phyloP scores from a whole-genome alignment of 2,329 filamentous ascomycete species.

The Amesomyces nigricolor region DNA sequence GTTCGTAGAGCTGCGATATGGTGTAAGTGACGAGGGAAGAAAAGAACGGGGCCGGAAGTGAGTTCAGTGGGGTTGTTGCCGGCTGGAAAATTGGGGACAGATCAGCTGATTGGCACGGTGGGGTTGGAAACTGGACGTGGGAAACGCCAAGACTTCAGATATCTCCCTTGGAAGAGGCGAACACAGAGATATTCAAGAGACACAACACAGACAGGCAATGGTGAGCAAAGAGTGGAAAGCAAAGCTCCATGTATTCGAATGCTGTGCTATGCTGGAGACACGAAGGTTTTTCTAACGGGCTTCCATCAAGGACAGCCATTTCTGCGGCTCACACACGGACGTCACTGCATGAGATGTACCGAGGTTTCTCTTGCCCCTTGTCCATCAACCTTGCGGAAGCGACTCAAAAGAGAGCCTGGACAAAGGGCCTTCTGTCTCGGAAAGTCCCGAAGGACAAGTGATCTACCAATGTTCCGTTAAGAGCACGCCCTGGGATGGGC shows the following conservation, averaged over 20 bases:
- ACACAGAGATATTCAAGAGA: too few relatives aligned
- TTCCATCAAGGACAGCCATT: too few relatives aligned
- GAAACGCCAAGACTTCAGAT: too few relatives aligned
- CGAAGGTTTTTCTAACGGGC: too few relatives aligned
- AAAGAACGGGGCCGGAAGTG: neutral
- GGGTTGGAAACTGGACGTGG: neutral
- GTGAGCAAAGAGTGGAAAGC: too few relatives aligned
- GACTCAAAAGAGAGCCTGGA: constrained; percentile 27
- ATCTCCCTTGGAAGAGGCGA: too few relatives aligned
- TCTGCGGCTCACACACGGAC: neutral
- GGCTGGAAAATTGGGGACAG: too few relatives aligned
- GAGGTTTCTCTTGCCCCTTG: constrained; percentile 40
- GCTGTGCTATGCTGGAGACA: too few relatives aligned
- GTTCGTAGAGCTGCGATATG: neutral
- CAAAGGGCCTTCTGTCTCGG: constrained; percentile 38
- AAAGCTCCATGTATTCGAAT: too few relatives aligned
- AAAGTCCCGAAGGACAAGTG: constrained; percentile 28
- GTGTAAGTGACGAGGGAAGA: neutral
- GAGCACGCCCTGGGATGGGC: constrained; percentile 62
- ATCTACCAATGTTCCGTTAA: constrained; percentile 83
- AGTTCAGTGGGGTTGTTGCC: too few relatives aligned
- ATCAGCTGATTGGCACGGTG: neutral
- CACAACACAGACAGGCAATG: too few relatives aligned
- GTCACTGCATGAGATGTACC: constrained; percentile 27
- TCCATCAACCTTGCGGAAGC: constrained; percentile 33